Evolutionary conservation across 257 asterid species (phyloP), one percentile per base, ranked within the genome.

Genomic region (Primulina tabacum): DNA sequence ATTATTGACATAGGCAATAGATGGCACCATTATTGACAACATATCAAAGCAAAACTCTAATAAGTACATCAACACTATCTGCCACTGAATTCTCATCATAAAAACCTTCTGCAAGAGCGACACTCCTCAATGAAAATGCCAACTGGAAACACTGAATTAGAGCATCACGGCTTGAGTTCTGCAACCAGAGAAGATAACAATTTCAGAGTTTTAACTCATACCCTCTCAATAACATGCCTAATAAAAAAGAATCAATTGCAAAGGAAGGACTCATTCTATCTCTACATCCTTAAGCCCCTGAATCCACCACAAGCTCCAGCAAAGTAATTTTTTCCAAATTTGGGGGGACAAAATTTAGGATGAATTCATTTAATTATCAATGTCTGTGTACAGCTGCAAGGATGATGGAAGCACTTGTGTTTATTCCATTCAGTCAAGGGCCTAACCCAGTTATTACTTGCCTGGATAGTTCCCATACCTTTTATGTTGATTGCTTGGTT

Each of bases 141-240:
- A 94, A 82, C 75, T 86, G 96, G 80, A 89, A 91, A 78, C 98
- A 80, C 73, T 77, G 89, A 73, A 89, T 84, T 52, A 91, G 84
- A 81, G 83, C 84, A 73, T 94, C 99, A 12, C 82, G 90, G 63
- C 79, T 81, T 10, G 93, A 89, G 73, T 84, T 89, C 99, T 94
- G 93, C 74, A 53, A 56, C 33, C 66, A 29, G 56, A 64, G 6
- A 68, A 38, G 71, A 65, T 70, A 34, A 20, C 29, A 26, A 61
- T 32, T 29, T 59, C 47, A 70, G 32, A 69, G 52, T 34, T 69
- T 20, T 53, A 12, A 43, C 20, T 16, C 47, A 64, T 37, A 62
- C 38, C 7, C 62, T 38, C 43, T 60, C n/a, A 34, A 24, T 21
- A 55, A 50, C 40, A 68, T 50, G 8, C 57, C 50, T n/a, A 21